Evolutionary conservation across 345 rosid species (phyloP).

Genomic region (Eucalyptus victrix): DNA sequence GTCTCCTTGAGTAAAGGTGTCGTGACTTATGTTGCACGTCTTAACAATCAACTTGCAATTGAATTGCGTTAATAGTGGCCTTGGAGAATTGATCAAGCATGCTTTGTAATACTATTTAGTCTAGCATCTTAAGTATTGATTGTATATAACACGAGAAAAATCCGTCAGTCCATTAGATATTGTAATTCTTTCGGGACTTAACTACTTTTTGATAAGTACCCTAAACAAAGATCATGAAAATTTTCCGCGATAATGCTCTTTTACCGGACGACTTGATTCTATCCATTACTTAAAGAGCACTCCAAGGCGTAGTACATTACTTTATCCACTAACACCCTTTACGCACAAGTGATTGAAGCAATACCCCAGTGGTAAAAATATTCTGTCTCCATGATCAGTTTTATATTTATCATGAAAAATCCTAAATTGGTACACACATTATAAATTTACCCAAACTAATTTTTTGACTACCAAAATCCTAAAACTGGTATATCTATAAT

Average conservation of each 20-base stretch:
- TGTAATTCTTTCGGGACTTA: not conserved
- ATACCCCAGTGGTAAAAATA: not conserved
- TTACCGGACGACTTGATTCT: not conserved
- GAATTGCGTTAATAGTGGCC: not conserved
- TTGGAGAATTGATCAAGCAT: not conserved
- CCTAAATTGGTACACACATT: too few species aligned
- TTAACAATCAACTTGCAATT: not conserved
- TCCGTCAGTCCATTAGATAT: not conserved
- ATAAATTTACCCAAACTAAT: too few species aligned
- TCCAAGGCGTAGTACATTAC: not conserved
- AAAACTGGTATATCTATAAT: accelerated
- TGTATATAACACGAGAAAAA: not conserved
- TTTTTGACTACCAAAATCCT: too few species aligned
- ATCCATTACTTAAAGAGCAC: not conserved
- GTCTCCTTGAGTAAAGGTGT: not conserved
- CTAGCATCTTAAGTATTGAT: not conserved
- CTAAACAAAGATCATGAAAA: not conserved
- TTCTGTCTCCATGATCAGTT: not conserved
- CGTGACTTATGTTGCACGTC: not conserved
- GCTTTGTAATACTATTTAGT: not conserved
- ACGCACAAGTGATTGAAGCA: not conserved
- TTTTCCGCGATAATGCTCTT: not conserved
- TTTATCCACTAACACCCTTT: not conserved
- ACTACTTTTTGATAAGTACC: not conserved
- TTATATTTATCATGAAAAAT: not conserved